Evolutionary conservation across 75 land plant genomes (phyloP).

Genomic region (Pinus albicaulis): DNA sequence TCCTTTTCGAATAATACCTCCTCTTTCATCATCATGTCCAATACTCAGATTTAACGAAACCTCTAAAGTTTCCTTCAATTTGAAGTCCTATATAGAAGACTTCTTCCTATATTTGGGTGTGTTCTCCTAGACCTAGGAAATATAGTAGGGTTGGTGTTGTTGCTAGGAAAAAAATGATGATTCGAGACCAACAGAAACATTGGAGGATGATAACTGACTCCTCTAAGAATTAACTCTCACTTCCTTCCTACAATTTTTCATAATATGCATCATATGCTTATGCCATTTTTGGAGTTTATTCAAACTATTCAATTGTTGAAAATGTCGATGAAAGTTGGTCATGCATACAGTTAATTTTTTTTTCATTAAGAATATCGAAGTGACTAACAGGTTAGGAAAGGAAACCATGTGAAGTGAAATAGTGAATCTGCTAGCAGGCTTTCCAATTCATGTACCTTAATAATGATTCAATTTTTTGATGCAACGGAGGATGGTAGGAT

Average conservation of each 20-base stretch:
- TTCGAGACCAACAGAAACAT: neutral
- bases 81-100: neutral
- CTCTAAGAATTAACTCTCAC: slow-evolving; percentile 5
- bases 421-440: too few relatives aligned
- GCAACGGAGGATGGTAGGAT: too few relatives aligned
- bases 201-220: slow-evolving; percentile 11
- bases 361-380: too few relatives aligned
- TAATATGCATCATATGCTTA: slow-evolving; percentile 1
- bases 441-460: too few relatives aligned
- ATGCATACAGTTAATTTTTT: too few relatives aligned
- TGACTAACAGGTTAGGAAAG: too few relatives aligned
- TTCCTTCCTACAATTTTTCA: slow-evolving; percentile 10
- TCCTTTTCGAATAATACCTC: neutral
- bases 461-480: too few relatives aligned
- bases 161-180: neutral
- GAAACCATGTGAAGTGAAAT: too few relatives aligned
- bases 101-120: neutral
- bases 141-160: neutral
- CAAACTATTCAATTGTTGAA: too few relatives aligned
- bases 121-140: slow-evolving; percentile 1
- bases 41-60: slow-evolving; percentile 8
- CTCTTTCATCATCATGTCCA: neutral
- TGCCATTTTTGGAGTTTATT: too few relatives aligned
- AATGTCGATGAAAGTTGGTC: too few relatives aligned
- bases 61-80: slow-evolving; percentile 2